Evolutionary conservation across 129 eudicot species (phyloP).

Genomic region (Pseudognaphalium luteoalbum): DNA sequence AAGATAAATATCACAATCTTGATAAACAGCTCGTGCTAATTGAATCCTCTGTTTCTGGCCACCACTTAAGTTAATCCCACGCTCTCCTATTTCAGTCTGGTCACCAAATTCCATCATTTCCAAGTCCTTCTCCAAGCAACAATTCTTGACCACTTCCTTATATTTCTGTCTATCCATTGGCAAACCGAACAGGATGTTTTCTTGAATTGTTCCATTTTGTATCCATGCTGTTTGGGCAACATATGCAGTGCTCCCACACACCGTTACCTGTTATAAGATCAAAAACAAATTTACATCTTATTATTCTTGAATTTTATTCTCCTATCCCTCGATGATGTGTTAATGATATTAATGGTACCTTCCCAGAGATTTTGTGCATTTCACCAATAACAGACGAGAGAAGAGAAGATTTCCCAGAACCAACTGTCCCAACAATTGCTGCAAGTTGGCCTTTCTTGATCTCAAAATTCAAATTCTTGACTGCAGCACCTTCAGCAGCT

Average conservation of each 20-base stretch:
- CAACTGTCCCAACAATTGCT: constrained; percentile 78
- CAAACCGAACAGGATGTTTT: constrained; percentile 69
- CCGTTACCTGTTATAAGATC: constrained; percentile 47
- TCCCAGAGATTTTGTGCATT: constrained; percentile 70
- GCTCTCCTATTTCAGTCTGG: constrained; percentile 87
- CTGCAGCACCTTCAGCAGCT: constrained; percentile 40
- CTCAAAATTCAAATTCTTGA: constrained; percentile 50
- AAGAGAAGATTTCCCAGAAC: constrained; percentile 86
- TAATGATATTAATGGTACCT: constrained; percentile 30
- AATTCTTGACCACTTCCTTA: constrained; percentile 55
- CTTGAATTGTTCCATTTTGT: constrained; percentile 72
- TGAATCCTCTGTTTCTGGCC: constrained; percentile 96
- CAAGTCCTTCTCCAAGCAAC: constrained; percentile 86
- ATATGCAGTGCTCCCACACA: constrained; percentile 80
- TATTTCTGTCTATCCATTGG: constrained; percentile 62
- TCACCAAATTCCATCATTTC: constrained; percentile 89
- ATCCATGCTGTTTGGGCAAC: constrained; percentile 95
- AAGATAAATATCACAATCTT: constrained; percentile 80
- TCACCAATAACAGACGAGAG: constrained; percentile 72
- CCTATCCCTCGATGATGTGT: not conserved
- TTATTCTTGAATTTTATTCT: not conserved
- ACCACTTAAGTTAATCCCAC: constrained; percentile 86
- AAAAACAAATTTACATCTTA: not conserved
- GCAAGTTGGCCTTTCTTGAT: constrained; percentile 40
- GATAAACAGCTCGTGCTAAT: constrained; percentile 94